Base-by-base conservation (phyloP, 2,329 filamentous ascomycete genomes). In the Didymella lethalis region DNA sequence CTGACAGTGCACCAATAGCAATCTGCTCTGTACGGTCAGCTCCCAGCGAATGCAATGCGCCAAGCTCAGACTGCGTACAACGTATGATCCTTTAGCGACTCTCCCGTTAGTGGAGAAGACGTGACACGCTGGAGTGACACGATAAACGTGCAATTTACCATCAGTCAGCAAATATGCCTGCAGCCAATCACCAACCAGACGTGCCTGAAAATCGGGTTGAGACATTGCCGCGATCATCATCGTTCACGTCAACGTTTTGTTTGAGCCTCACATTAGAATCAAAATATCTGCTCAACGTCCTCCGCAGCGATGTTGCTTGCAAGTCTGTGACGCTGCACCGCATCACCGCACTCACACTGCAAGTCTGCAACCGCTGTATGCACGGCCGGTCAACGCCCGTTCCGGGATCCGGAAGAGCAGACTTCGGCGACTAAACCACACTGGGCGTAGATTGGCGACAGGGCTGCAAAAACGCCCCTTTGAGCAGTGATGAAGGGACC, bases 361-460 rank as follows among this genome's bases (percentile, higher is more conserved):
- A 12, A 11, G 28, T 2, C 14, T 14, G 32, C 41, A n/a, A 23
- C 23, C 44, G 34, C 48, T 36, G 49, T 46, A 52, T 26, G 48
- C 48, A 52, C 14, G 54, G 28, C 34, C 36, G 49, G 44, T 48
- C 45, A 45, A 49, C 18, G 31, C 36, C 31, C 25, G 10, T 14
- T 36, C 46, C 29, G 41, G 26, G 8, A 29, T 28, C 23, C 41
- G 25, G 36, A 38, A 25, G 28, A 51, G 16, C 56, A 54, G 34
- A 57, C 38, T 47, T 59, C 56, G 56, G 56, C 50, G 51, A 59
- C 56, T 59, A 59, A 51, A 51, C 56, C 23, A 23, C 23, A 59
- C 25, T 38, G n/a, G 48, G 47, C 4, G 20, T 50, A 59, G 56
- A 5, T 48, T 31, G 49, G 40, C 50, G 32, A 40, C 50, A 58